Evolutionary conservation across 129 eudicot species (phyloP).

Genomic region (Helianthus annuus): DNA sequence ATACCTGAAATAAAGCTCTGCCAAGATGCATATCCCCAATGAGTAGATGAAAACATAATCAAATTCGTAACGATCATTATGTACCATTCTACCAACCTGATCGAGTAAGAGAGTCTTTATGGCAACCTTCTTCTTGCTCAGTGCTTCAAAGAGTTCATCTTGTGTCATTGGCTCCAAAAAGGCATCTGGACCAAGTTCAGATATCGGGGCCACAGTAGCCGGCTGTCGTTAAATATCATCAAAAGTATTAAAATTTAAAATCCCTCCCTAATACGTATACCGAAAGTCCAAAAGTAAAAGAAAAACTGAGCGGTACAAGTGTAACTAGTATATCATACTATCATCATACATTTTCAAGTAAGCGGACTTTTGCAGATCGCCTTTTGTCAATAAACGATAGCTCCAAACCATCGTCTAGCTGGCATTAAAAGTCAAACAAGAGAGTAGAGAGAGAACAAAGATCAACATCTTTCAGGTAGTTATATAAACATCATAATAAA

Average conservation of each 20-base stretch:
- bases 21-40: not conserved
- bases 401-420: conserved; percentile 96
- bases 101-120: conserved; percentile 90
- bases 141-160: conserved; percentile 56
- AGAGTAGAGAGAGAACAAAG: conserved; percentile 11
- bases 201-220: conserved; percentile 68
- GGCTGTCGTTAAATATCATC: conserved; percentile 55
- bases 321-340: conserved; percentile 40
- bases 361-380: conserved; percentile 92
- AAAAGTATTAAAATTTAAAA: not conserved
- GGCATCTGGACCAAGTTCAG: conserved; percentile 98
- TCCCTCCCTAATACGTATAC: not conserved
- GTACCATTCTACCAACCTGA: conserved; percentile 54
- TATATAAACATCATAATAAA: not conserved
- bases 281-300: not conserved
- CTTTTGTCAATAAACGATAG: conserved; percentile 93
- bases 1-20: conserved; percentile 93
- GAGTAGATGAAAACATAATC: not conserved
- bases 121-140: conserved; percentile 75
- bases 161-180: conserved; percentile 47
- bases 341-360: conserved; percentile 69
- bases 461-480: not conserved
- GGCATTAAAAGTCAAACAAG: no score
- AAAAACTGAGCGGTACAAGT: not conserved
- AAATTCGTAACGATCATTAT: not conserved